Conservation (phyloP, 2,329 filamentous ascomycete species). For the Coniochaeta prunicola region DNA sequence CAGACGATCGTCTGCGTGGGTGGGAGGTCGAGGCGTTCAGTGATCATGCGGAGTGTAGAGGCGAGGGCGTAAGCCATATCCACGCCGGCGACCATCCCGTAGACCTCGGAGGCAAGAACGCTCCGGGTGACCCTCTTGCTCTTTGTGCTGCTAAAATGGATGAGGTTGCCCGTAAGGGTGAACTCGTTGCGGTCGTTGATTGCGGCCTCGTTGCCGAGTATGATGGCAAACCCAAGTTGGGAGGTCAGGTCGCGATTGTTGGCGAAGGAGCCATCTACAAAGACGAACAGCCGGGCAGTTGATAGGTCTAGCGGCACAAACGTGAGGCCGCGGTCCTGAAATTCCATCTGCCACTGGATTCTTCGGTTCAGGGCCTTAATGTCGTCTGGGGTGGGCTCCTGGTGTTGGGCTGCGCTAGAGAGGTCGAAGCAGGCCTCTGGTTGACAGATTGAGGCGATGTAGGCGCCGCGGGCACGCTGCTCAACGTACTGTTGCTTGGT, state of each 20-base stretch:
- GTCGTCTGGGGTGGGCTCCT: neutral
- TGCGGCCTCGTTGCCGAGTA: neutral
- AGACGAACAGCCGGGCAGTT: constrained; percentile 1
- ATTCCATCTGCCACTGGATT: neutral
- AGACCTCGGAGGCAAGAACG: neutral
- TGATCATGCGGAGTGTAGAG: neutral
- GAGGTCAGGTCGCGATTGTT: neutral
- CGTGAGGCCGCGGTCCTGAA: neutral
- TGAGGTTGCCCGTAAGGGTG: neutral
- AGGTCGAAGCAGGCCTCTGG: neutral
- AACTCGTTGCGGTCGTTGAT: neutral
- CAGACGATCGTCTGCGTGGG: constrained; percentile 8
- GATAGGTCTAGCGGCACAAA: neutral
- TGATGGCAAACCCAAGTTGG: neutral
- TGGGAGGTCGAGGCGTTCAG: neutral
- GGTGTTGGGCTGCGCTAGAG: neutral
- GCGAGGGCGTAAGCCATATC: neutral
- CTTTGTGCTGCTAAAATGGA: neutral
- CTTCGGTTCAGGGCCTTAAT: too few species aligned
- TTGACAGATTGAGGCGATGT: neutral
- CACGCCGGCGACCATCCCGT: neutral
- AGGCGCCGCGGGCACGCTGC: neutral
- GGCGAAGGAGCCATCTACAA: neutral
- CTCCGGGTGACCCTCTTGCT: neutral
- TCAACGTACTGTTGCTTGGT: neutral